Evolutionary conservation across 495 filamentous ascomycete genomes (phyloP), one percentile per base, ranked within the genome.

Genomic region (Letharia columbiana): DNA sequence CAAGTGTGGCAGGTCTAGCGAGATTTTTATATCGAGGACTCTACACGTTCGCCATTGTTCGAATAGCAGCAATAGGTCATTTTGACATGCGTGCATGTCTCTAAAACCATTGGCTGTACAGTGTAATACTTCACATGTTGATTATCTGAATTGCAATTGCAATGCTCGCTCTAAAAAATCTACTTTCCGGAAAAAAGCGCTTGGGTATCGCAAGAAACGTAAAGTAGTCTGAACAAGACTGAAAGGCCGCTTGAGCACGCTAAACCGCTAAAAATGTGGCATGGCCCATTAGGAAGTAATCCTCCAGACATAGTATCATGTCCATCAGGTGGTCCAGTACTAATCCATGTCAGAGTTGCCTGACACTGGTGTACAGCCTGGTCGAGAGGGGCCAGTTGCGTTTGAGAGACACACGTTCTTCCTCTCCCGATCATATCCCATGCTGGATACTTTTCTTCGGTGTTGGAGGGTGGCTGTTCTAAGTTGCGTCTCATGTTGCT

Each of bases 121-220:
- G 12, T 6, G 12, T 10, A 0, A 6, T n/a, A 1, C 2, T 65
- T 47, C 23, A 7, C 18, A 50, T 23, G 39, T 28, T 23, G 11
- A 15, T 5, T 37, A 4, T 33, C 47, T 61, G 35, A 39, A 45
- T 28, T 28, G 23, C 23, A 28, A 28, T 41, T 47, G 37, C 59
- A 40, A 40, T 56, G 64, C 59, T 56, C 49, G 47, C 31, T 45
- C 45, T 33, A 23, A 62, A 7, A 54, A 35, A 61, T 33, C 31
- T 47, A 47, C 11, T 39, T 39, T 28, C 17, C 11, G 28, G 7
- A 57, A 58, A 60, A 28, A 33, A 47, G 33, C 33, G 33, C 54
- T 58, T 65, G 63, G 63, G 63, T 65, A 65, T 65, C 63, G 54
- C 44, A 39, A 50, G 63, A 60, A 65, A 8, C 37, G 56, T 15